Evolutionary conservation across 1,284 basidiomycete species (phyloP), one percentile per base, ranked within the genome.

Genomic region (Microstroma glucosiphilum): DNA sequence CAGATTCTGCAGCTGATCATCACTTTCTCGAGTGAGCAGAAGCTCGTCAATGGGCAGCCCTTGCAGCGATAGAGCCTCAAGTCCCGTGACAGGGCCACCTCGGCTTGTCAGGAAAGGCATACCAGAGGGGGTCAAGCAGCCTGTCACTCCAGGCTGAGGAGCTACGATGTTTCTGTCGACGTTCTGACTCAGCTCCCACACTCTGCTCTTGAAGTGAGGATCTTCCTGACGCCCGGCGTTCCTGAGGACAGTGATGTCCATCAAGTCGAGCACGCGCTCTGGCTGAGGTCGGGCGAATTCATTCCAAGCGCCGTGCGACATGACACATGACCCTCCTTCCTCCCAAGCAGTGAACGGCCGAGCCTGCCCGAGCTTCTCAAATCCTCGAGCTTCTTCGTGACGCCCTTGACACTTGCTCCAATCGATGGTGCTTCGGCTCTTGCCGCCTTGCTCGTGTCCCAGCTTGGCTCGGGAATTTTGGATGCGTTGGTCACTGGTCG

Each of bases 131-230:
- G 92, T 96, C 19, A 96, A 84, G 79, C 92, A 96, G 1, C 90
- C 90, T 63, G 88, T 90, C 55, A 94, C 89, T 8, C 92, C 92
- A 1, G 87, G 83, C 78, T 87, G 87, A 63, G 85, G 86, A 0
- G 89, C 88, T 3, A 89, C 89, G 46, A 88, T 90, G 49, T 89
- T 89, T 15, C 92, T 86, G 57, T 79, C 80, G 26, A 96, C 93
- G 70, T 96, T 96, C 80, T 96, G 92, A 3, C 91, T 93, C n/a
- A 96, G 83, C 80, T 96, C 96, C 93, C 92, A 96, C 37, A 73
- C 65, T 62, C 70, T 68, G 49, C 68, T 69, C 64, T 73, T 73
- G 70, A 68, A 73, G 63, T 70, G 64, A 13, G 71, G 68, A 57
- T 73, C 71, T 23, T 68, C 62, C 0, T 89, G 90, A 57, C 87